Conservation (phyloP, 768 basidiomycete species). For the Russula compacta region DNA sequence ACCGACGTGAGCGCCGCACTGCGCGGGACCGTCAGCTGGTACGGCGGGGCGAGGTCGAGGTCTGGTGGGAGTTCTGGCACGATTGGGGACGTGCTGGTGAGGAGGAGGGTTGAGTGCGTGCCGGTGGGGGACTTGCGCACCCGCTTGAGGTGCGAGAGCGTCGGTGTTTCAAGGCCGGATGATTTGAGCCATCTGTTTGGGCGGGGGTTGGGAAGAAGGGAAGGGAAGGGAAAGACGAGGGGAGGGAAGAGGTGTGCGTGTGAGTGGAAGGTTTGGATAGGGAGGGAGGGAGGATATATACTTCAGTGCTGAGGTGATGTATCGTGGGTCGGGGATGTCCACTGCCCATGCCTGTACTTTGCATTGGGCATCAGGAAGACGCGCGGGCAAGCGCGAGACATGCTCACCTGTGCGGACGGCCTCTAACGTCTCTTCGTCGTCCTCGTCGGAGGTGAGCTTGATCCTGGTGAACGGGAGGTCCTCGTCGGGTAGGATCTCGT, state of each 20-base stretch:
- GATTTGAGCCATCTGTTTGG: conserved; percentile 58
- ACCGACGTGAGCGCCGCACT: conserved; percentile 56
- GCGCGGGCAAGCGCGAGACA: background rate
- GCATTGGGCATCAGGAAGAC: conserved; percentile 2
- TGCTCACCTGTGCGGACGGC: conserved; percentile 47
- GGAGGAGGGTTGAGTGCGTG: conserved; percentile 42
- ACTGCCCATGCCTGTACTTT: conserved; percentile 71
- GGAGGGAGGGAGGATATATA: conserved; percentile 23
- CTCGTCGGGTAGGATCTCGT: conserved; percentile 45
- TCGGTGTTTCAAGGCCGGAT: conserved; percentile 47
- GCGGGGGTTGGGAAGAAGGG: background rate
- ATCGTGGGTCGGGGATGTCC: conserved; percentile 53
- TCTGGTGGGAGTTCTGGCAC: conserved; percentile 43
- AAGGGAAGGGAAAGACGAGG: background rate
- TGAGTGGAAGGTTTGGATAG: background rate
- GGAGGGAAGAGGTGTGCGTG: background rate
- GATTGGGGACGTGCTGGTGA: conserved; percentile 30
- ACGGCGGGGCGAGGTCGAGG: conserved; percentile 33
- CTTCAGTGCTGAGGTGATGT: conserved; percentile 57
- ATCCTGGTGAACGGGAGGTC: conserved; percentile 59
- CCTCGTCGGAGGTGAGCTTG: conserved; percentile 45
- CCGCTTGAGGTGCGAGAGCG: conserved; percentile 69
- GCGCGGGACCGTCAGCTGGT: conserved; percentile 52
- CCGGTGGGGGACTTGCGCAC: conserved; percentile 44
- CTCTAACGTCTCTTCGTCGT: conserved; percentile 52